Base-by-base conservation (phyloP, 1,284 basidiomycete species). In the Pseudozyma sp. region DNA sequence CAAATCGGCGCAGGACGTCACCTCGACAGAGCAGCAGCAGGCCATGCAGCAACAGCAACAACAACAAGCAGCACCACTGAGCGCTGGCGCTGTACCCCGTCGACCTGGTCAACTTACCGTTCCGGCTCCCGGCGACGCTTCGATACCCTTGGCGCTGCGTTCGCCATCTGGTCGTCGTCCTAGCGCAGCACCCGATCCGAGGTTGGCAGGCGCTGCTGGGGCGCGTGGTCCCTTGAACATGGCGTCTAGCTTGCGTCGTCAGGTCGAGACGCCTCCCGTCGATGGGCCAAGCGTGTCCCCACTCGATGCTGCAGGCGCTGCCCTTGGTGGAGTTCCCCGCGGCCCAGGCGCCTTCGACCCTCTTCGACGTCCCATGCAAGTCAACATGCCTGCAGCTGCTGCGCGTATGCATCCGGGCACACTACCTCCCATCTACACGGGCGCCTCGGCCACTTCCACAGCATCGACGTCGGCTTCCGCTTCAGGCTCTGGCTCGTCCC, bases 181-280 rank as follows among this genome's bases (percentile, higher is more conserved):
- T 10, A 79, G 59, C 31, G 78, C 78, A 3, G 79, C 79, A 18
- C 79, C 77, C 9, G 67, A 71, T 64, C 72, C 76, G 52, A 67
- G 77, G 34, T 47, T 47, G 21, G 59, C 67, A 21, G 60, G 50
- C 12, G 48, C 52, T 10, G 18, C 10, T n/a, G 58, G 56, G 11
- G 57, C n/a, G n/a, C 69, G 60, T 18, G 57, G 50, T 11, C 54
- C 68, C 9, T 34, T 45, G 57, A 68, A 70, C 45, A 56, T 79
- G 57, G 78, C 80, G 19, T 79, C 78, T 2, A 76, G 56, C 45
- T 47, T 82, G 56, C 77, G 80, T n/a, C 64, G 77, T 25, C 75
- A 81, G 57, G 80, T 80, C 35, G 79, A 82, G 47, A 65, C 73
- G 12, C 63, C 72, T 25, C 65, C 65, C 16, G 47, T 49, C 40